phyloP scores from a whole-genome alignment of 2,329 filamentous ascomycete species.

The Fusarium tuaranense region DNA sequence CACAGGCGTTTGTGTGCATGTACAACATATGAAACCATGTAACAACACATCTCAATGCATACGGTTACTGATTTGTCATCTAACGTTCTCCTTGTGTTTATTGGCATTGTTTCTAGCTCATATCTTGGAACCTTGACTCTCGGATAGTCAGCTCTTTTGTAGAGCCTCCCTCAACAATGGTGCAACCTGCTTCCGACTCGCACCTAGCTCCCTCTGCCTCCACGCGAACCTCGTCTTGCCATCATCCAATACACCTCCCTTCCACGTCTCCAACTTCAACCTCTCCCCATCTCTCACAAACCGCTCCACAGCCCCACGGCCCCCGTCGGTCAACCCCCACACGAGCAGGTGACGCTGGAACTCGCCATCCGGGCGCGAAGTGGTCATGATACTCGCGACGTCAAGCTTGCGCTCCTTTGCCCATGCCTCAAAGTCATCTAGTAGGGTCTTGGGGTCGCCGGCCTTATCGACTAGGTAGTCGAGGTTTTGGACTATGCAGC shows the following conservation, averaged over 20 bases:
- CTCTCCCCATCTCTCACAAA: conserved; percentile 64
- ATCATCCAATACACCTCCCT: conserved; percentile 59
- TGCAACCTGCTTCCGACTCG: conserved; percentile 77
- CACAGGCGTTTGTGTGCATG: conserved; percentile 6
- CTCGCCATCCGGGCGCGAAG: conserved; percentile 63
- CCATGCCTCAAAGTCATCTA: conserved; percentile 63
- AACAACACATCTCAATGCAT: conserved; percentile 15
- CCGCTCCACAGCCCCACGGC: conserved; percentile 60
- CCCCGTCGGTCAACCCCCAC: conserved; percentile 68
- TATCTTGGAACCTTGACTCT: conserved; percentile 14
- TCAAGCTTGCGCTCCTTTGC: conserved; percentile 69
- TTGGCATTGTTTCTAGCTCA: background rate
- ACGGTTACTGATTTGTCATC: background rate
- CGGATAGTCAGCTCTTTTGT: conserved; percentile 43
- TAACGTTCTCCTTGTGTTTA: background rate
- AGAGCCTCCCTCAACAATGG: conserved; percentile 72
- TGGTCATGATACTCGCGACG: conserved; percentile 77
- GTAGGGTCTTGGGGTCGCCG: conserved; percentile 58
- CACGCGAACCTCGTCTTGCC: conserved; percentile 69
- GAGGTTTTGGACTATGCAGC: conserved; percentile 72
- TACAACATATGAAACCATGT: conserved; percentile 22
- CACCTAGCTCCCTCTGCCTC: conserved; percentile 71
- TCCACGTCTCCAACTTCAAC: conserved; percentile 69
- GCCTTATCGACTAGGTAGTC: conserved; percentile 69
- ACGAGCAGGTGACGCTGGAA: conserved; percentile 77